phyloP scores from a whole-genome alignment of 768 basidiomycete genomes.

The Tylopilus balloui region DNA sequence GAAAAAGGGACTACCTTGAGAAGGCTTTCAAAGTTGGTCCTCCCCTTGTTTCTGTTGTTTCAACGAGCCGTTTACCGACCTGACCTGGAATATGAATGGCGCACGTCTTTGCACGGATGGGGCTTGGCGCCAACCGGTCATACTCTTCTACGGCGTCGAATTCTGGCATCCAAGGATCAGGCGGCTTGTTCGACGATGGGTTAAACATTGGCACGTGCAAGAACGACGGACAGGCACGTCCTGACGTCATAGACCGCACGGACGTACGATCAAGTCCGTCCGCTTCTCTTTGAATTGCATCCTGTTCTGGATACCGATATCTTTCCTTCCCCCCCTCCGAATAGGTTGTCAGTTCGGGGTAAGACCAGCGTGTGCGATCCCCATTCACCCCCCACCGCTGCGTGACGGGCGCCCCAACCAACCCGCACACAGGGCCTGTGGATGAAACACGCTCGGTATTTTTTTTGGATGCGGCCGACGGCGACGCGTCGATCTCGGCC shows the following conservation, averaged over 20 bases:
- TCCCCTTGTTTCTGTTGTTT: background rate
- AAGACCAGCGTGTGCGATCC: background rate
- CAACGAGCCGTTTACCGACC: background rate
- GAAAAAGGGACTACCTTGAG: slow-evolving; percentile 38
- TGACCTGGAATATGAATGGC: slow-evolving; percentile 26
- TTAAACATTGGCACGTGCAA: slow-evolving; percentile 20
- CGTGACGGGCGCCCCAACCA: background rate
- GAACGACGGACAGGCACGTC: slow-evolving; percentile 26
- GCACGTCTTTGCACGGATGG: slow-evolving; percentile 16
- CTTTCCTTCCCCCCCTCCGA: background rate
- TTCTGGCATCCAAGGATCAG: slow-evolving; percentile 27
- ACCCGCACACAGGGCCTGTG: slow-evolving; percentile 34
- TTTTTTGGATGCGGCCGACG: slow-evolving; percentile 45
- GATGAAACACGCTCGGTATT: slow-evolving; percentile 50
- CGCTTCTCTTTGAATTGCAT: background rate
- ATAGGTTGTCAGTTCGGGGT: slow-evolving; percentile 46
- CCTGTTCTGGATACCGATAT: background rate
- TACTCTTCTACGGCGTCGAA: slow-evolving; percentile 17
- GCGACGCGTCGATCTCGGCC: slow-evolving; percentile 37
- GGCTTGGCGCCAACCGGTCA: background rate
- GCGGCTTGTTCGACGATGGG: slow-evolving; percentile 32
- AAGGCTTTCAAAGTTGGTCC: slow-evolving; percentile 43
- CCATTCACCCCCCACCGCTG: background rate
- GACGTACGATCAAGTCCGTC: slow-evolving; percentile 53
- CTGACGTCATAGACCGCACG: slow-evolving; percentile 42